Conservation (phyloP, 352 stramenopile species). For the Blastocystis sp. region DNA sequence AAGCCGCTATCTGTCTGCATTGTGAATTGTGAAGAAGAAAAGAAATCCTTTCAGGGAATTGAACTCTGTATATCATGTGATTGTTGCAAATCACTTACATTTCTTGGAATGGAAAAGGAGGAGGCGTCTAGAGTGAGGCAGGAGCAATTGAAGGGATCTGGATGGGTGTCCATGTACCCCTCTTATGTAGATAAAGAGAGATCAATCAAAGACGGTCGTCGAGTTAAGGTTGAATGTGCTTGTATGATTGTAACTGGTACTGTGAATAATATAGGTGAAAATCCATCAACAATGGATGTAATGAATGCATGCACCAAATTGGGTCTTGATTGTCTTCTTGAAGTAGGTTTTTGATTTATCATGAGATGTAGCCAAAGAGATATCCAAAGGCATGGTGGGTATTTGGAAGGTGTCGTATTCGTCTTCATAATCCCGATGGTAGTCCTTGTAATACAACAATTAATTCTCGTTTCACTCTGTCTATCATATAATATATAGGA, state of each 20-base stretch:
- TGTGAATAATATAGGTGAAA: not conserved
- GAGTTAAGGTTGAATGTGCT: not conserved
- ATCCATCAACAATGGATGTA: slow-evolving; percentile 5
- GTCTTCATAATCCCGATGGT: slow-evolving; percentile 49
- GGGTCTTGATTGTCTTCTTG: slow-evolving; percentile 24
- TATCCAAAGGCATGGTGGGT: slow-evolving; percentile 59
- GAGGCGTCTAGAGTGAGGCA: slow-evolving; percentile 20
- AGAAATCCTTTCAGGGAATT: not conserved
- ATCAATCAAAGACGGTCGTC: slow-evolving; percentile 43
- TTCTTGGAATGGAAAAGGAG: not conserved
- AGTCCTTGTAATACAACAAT: slow-evolving; percentile 43
- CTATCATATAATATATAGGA: not conserved
- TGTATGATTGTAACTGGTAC: not conserved
- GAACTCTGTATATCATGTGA: not conserved
- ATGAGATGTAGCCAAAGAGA: not conserved
- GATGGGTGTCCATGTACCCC: slow-evolving; percentile 51
- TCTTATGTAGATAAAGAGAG: slow-evolving; percentile 49
- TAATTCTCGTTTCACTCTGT: not conserved
- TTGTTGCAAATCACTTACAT: not conserved
- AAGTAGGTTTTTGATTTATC: not conserved
- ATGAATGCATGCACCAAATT: slow-evolving; percentile 16
- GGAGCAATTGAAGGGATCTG: slow-evolving; percentile 49
- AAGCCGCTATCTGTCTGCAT: slow-evolving; percentile 37
- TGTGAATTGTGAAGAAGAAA: not conserved
- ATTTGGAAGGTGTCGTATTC: slow-evolving; percentile 50